A percentile compares a stretch with the other conserved stretches of the same genome.
Conservation (phyloP, 805 yeast species). For the Saccharomycopsis sp. region DNA sequence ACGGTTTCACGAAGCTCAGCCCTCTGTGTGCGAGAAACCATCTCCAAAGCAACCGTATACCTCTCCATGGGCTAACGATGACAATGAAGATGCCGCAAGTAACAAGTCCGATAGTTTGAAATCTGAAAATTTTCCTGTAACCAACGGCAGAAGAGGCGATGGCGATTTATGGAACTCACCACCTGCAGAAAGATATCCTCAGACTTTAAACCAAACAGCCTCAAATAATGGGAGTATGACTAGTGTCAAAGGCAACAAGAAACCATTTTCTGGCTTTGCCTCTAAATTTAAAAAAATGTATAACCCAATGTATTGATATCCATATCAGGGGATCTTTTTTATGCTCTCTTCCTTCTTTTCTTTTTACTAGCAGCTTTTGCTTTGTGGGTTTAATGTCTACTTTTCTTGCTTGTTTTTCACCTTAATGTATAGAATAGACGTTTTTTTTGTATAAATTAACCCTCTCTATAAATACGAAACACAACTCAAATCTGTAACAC, state of each 20-base stretch:
- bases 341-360: background rate
- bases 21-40: background rate
- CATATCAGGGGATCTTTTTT: background rate
- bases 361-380: background rate
- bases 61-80: slow-evolving; percentile 7
- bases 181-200: slow-evolving; percentile 8
- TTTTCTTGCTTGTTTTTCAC: background rate
- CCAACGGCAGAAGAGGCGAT: slow-evolving; percentile 20
- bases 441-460: no score
- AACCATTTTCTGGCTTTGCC: background rate
- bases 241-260: background rate
- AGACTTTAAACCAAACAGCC: background rate
- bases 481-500: no score
- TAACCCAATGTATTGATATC: background rate
- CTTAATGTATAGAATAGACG: background rate
- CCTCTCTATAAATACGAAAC: background rate
- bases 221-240: background rate
- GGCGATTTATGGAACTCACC: slow-evolving; percentile 13
- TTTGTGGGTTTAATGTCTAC: background rate
- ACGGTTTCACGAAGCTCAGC: slow-evolving; percentile 8
- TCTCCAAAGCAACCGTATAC: background rate
- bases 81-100: background rate
- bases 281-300: slow-evolving; percentile 4
- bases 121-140: slow-evolving; percentile 16
- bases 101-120: slow-evolving; percentile 4